phyloP scores from a whole-genome alignment of 441 rosid species.

The Rhodomyrtus psidioides region DNA sequence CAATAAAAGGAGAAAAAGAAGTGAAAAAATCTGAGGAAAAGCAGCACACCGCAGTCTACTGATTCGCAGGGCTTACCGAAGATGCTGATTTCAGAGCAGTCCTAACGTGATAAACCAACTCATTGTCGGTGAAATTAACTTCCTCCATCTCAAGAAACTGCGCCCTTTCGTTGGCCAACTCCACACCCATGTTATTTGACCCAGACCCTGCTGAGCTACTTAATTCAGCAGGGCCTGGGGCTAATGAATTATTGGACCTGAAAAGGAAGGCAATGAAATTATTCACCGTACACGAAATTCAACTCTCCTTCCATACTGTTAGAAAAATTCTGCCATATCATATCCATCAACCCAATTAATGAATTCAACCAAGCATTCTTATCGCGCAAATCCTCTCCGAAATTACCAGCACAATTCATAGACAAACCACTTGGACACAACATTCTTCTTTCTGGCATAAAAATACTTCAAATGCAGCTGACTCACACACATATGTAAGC shows the following conservation, averaged over 20 bases:
- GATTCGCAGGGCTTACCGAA: slow-evolving; percentile 23
- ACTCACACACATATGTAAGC: not conserved
- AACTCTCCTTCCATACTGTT: not conserved
- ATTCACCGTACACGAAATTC: not conserved
- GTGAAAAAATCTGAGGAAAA: not conserved
- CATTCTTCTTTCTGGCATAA: not conserved
- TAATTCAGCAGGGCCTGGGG: not conserved
- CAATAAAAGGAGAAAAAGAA: not conserved
- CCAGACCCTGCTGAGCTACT: not conserved
- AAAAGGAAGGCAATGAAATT: not conserved
- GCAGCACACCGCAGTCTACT: not conserved
- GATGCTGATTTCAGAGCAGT: slow-evolving; percentile 38
- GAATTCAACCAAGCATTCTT: not conserved
- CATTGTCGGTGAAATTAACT: slow-evolving; percentile 34
- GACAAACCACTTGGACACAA: not conserved
- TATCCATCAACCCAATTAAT: not conserved
- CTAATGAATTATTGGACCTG: not conserved
- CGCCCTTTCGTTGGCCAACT: not conserved
- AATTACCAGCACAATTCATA: not conserved
- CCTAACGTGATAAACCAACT: slow-evolving; percentile 41
- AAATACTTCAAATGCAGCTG: not conserved
- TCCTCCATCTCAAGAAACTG: slow-evolving; percentile 3
- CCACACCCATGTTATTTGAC: slow-evolving; percentile 4
- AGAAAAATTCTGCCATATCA: too few relatives aligned
- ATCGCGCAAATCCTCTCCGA: not conserved